phyloP scores from a whole-genome alignment of 495 filamentous ascomycete species.

The Thermothielavioides terrestris region DNA sequence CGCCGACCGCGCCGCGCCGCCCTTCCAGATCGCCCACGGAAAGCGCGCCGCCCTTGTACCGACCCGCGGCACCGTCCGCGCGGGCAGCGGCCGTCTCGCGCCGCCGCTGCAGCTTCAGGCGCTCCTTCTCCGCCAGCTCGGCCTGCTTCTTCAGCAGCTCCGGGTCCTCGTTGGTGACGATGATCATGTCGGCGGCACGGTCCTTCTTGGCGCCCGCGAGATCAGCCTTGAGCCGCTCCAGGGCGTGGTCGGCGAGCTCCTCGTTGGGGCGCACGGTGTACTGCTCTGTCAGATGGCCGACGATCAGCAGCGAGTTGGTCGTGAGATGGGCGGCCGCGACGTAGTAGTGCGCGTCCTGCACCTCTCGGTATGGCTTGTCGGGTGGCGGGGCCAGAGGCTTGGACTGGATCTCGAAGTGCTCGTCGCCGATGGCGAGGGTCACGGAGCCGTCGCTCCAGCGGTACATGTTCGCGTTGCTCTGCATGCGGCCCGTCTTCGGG shows the following conservation, averaged over 20 bases:
- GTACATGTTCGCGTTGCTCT: constrained; percentile 70
- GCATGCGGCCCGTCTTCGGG: constrained; percentile 40
- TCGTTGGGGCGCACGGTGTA: constrained; percentile 63
- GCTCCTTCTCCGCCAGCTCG: constrained; percentile 65
- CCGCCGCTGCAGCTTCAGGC: constrained; percentile 54
- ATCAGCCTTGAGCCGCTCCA: constrained; percentile 61
- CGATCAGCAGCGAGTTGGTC: constrained; percentile 60
- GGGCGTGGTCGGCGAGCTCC: constrained; percentile 65
- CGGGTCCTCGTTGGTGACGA: constrained; percentile 64
- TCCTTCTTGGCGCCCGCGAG: constrained; percentile 51
- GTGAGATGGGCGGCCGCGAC: constrained; percentile 64
- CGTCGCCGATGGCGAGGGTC: constrained; percentile 62
- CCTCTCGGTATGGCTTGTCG: constrained; percentile 52
- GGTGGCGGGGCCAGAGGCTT: constrained; percentile 64
- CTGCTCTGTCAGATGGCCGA: constrained; percentile 71
- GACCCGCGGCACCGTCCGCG: constrained; percentile 45
- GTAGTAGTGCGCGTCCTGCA: constrained; percentile 73
- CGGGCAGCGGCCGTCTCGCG: constrained; percentile 61
- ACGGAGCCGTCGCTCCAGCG: constrained; percentile 80
- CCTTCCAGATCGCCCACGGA: constrained; percentile 70
- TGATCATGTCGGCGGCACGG: constrained; percentile 42
- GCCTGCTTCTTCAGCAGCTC: constrained; percentile 70
- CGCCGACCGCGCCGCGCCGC: constrained; percentile 24
- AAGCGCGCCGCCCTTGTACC: constrained; percentile 49
- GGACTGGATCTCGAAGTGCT: constrained; percentile 70